Base-by-base conservation (phyloP, 805 yeast genomes). In the Starmerella floricola region DNA sequence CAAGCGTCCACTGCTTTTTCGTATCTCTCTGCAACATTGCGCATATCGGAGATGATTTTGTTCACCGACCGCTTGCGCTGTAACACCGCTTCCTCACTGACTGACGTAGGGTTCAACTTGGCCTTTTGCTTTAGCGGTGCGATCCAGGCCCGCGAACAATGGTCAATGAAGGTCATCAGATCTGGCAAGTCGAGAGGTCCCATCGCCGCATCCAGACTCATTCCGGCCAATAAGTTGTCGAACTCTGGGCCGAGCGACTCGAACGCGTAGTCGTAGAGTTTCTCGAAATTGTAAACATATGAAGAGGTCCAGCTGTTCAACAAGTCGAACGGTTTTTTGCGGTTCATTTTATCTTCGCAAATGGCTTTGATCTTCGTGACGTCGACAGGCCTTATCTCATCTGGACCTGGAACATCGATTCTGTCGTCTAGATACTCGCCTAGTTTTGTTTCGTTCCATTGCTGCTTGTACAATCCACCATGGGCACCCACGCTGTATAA, bases 381-480 rank as follows among this genome's bases (percentile, higher is more conserved):
- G 19, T 16, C 19, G 8, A 8, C 12, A 8, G 13, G 13, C 5
- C n/a, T n/a, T n/a, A n/a, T n/a, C n/a, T n/a, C 26, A 10, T 23
- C 10, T 20, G 15, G 45, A 21, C 31, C 36, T 6, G 54, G 46
- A 31, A 38, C 21, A 8, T 42, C 49, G 20, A 35, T 16, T 8
- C 21, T 13, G 6, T 31, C 39, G 19, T 38, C 44, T 4, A 13
- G 11, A 15, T 24, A 6, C 26, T 13, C 21, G 12, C 28, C 35
- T 5, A 8, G 20, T 8, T 30, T 32, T 8, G 29, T 17, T 11
- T 28, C 23, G 17, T 13, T 16, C 48, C 41, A 42, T 11, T 27
- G 15, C 42, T 54, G 57, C 19, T 27, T 23, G 41, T 31, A 52
- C 13, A 53, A 44, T 8, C 56, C 56, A 13, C 55, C 56, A 1